Evolutionary conservation across 208 protist species (phyloP), one percentile per base, ranked within the genome.

Genomic region (Herpetomonas tarakana): DNA sequence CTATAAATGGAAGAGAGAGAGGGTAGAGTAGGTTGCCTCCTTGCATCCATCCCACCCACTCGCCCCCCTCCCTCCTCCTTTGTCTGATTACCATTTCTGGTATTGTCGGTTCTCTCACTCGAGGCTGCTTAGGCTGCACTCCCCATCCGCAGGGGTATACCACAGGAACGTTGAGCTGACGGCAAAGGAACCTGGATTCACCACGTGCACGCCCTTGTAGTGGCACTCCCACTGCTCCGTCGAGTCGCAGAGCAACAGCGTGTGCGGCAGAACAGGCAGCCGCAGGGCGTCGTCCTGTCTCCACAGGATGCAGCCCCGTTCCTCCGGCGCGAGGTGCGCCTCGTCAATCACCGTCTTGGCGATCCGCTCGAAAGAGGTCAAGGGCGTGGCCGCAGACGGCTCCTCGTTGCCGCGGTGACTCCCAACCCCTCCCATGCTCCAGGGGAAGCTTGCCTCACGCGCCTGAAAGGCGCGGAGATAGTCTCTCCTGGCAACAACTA

Each of bases 161-260:
- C 90, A 96, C 41, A 96, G 52, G 71, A 96, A 96, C 7, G 86
- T 92, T 19, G 72, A 56, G 49, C 50, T 81, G 12, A 85, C 77
- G 1, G 81, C 65, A 62, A 96, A 96, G 9, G 84, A 89, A 22
- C 90, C 86, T 26, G 90, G 90, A 65, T 96, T 96, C 26, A 96
- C 59, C 22, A 92, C 74, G 58, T 82, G 83, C 28, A 83, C 78
- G 9, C 81, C 86, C 49, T 90, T 91, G 74, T 96, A 93, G 26
- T 79, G 67, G 56, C 86, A 92, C 60, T 96, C 84, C 90, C 90
- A 96, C 60, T 90, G 86, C 65, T 92, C 83, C 27, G 86, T 93
- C 28, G 77, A 80, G 68, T 96, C 90, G 62, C 90, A 96, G 22
- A 96, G 50, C n/a, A 96, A 61, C 52, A 96, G 75, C 30, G 83